These are phyloP conservation scores for Dictyostelium citrinum DNA, from an alignment of 78 protist species.

Conservation along the genomic window DNA sequence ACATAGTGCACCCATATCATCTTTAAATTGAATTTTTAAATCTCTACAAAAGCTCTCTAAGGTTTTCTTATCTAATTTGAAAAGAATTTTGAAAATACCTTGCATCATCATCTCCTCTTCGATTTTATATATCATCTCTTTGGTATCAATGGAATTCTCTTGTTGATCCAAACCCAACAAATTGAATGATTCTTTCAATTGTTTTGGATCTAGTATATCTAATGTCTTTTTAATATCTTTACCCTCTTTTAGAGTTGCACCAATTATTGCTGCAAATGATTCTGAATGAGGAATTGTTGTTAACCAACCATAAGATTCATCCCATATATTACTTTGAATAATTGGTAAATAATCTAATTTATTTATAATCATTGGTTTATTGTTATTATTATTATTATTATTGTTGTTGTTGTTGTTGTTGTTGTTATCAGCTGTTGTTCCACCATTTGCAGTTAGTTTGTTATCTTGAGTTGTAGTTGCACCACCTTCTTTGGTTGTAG, in stretches of 20 bases:
- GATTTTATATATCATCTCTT: background rate
- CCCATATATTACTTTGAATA: background rate
- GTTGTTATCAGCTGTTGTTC: background rate
- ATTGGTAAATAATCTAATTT: conserved; percentile 4
- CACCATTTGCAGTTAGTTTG: background rate
- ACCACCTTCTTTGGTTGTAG: background rate
- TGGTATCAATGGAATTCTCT: background rate
- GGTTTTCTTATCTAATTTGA: background rate
- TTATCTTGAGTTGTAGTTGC: background rate
- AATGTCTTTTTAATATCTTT: background rate
- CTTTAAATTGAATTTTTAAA: background rate
- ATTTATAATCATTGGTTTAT: background rate
- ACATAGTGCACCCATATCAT: background rate
- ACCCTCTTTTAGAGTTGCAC: background rate
- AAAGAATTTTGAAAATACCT: background rate
- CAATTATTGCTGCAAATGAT: background rate
- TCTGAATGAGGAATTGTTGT: background rate
- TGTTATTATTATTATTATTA: background rate
- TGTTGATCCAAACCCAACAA: background rate
- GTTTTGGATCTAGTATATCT: background rate
- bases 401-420: background rate
- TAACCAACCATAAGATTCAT: conserved; percentile 4
- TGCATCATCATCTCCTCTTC: conserved; percentile 22
- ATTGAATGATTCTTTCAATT: background rate
- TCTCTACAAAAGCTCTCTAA: background rate